Percentiles rank a stretch among this genome's conserved stretches.
These are phyloP conservation scores for Chrysanthemum seticuspe DNA, from an alignment of 129 eudicot genomes.

Conservation along the genomic window DNA sequence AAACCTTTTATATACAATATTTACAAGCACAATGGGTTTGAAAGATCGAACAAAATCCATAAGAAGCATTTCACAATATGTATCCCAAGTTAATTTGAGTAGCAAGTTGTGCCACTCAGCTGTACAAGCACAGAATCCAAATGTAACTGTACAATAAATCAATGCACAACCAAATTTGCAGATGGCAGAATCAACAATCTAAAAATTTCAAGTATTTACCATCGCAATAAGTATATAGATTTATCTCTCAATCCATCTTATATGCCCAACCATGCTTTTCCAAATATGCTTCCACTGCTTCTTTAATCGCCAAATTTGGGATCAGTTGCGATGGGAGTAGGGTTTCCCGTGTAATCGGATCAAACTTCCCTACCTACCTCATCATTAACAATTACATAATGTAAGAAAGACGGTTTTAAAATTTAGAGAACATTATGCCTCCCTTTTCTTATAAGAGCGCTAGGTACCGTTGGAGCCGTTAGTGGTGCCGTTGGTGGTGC, in stretches of 20 bases:
- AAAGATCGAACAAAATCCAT: not conserved
- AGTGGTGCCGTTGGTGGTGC: no score
- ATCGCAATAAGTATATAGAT: conserved; percentile 9
- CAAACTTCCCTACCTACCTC: conserved; percentile 83
- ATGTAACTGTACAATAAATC: conserved; percentile 27
- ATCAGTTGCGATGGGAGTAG: conserved; percentile 62
- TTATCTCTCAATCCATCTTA: conserved; percentile 39
- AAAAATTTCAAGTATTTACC: conserved; percentile 23
- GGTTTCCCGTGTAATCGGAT: conserved; percentile 76
- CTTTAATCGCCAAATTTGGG: conserved; percentile 89
- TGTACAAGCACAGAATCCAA: conserved; percentile 5
- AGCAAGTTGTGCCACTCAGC: conserved; percentile 9
- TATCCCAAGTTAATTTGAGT: not conserved
- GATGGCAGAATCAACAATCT: conserved; percentile 11
- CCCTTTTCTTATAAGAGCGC: not conserved
- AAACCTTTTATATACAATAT: not conserved
- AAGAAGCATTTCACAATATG: not conserved
- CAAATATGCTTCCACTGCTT: conserved; percentile 73
- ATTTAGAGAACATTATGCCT: not conserved
- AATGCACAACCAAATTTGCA: conserved; percentile 16
- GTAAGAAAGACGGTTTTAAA: conserved; percentile 9
- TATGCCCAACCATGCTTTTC: conserved; percentile 93
- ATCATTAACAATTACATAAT: not conserved
- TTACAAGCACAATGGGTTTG: not conserved
- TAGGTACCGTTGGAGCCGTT: no score